Evolutionary conservation across 495 filamentous ascomycete genomes (phyloP).

Genomic region (Physcia stellaris): DNA sequence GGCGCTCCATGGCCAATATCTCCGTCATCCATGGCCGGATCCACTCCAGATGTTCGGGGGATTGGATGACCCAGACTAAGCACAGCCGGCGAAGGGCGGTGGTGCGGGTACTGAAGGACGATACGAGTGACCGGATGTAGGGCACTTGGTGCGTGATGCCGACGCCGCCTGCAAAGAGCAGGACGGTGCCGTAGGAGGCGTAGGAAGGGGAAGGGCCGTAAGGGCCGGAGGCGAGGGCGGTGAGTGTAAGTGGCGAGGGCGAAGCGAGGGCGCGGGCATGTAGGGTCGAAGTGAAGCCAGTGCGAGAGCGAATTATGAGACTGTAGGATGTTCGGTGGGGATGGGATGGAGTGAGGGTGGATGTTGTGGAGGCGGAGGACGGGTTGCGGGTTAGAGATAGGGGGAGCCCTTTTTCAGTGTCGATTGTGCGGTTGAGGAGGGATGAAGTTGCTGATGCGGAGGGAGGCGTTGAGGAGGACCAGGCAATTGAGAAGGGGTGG

Average conservation of each 20-base stretch:
- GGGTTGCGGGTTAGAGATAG: slow-evolving; percentile 24
- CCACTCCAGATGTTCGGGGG: slow-evolving; percentile 82
- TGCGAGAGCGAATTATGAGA: slow-evolving; percentile 71
- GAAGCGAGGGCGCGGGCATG: slow-evolving; percentile 31
- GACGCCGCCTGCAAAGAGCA: slow-evolving; percentile 83
- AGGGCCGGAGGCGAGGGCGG: slow-evolving; percentile 67
- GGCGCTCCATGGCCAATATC: slow-evolving; percentile 63
- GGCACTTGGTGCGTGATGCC: slow-evolving; percentile 92
- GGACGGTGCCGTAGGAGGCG: slow-evolving; percentile 76
- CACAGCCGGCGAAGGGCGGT: slow-evolving; percentile 67
- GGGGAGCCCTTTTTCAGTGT: slow-evolving; percentile 31
- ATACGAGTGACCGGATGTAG: slow-evolving; percentile 69
- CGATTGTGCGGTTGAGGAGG: slow-evolving; percentile 26
- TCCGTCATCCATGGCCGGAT: slow-evolving; percentile 85
- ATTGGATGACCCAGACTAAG: slow-evolving; percentile 84
- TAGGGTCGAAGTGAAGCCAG: slow-evolving; percentile 75
- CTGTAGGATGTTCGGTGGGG: slow-evolving; percentile 52
- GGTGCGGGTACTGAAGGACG: slow-evolving; percentile 55
- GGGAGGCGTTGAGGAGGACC: slow-evolving; percentile 71
- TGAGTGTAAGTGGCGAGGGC: slow-evolving; percentile 33
- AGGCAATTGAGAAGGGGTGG: slow-evolving; percentile 90
- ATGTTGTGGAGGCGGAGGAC: slow-evolving; percentile 5
- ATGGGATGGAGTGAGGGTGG: background rate
- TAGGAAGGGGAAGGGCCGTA: slow-evolving; percentile 74
- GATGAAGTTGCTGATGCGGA: slow-evolving; percentile 83